Base-by-base conservation (phyloP, 257 asterid species). In the Plantago major region DNA sequence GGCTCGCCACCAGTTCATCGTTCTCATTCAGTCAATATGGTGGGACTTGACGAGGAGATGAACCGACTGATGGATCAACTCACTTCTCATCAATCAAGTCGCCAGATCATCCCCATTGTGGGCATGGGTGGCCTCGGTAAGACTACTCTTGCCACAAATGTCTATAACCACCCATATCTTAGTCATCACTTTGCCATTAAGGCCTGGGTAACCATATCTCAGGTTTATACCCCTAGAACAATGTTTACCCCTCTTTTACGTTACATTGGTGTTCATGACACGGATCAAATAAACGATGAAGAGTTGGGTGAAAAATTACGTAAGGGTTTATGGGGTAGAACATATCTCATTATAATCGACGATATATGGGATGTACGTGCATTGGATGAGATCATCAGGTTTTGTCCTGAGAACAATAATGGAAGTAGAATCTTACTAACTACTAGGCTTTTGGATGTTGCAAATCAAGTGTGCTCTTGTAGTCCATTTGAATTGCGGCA, bases 41-140 rank as follows among this genome's bases (percentile, higher is more conserved):
- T 67, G 28, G 65, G 65, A 38, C 18, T 57, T 14, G 60, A 48
- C n/a, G 53, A 67, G 0, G 53, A 50, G 51, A 3, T 42, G 45
- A 16, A 4, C 12, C 9, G 10, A 40, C 6, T 58, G 48, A 42
- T 18, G 53, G 40, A 40, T 16, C 11, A 33, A 10, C 60, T 67
- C 30, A 50, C 26, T 2, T 17, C 18, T 1, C 4, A n/a, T 15
- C 9, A 59, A 11, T 3, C 45, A 10, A 19, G 42, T 4, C 42
- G 49, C 6, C 17, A 42, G 11, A 42, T 28, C 44, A 38, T 49
- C 44, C 56, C 65, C n/a, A 49, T 58, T 19, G 54, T 55, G 0
- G 73, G 73, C 0, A 69, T 69, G 68, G 73, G 68, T 4, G 73
- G 67, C 11, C 52, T 68, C 14, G 73, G 67, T 22, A 22, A 22